Evolutionary conservation across 1,284 basidiomycete genomes (phyloP), one percentile per base, ranked within the genome.

Genomic region (Neotropicomus parvogracilis): DNA sequence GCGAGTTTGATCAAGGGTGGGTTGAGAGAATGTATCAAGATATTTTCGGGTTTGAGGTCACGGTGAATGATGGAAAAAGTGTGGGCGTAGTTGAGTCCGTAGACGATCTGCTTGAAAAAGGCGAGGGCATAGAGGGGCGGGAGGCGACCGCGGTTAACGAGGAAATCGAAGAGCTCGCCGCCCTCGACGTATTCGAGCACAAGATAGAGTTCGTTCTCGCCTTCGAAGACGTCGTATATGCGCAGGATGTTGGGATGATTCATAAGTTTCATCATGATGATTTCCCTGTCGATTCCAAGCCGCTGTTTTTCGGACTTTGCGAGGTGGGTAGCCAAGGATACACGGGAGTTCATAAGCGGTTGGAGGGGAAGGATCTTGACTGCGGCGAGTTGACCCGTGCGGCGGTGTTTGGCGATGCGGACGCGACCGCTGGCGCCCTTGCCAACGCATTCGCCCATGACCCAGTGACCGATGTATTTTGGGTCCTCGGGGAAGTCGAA

Each of bases 231-330:
- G 63, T 99, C 97, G 71, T 92, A 97, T 43, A 99, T 85, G 56
- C 90, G 88, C 73, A 97, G 80, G 54, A 99, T 90, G 70, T 97
- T 97, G 4, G 95, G 95, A 65, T 99, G 95, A 63, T 95, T 91
- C 81, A 99, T 97, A 61, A 92, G 86, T 70, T 98, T 98, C 95
- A 99, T 98, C 82, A 99, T 97, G 58, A 93, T 93, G 56, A 99
- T 98, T 70, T 99, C 97, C 53, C 93, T 77, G 69, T 99, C 95
- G 58, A 99, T 91, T 7, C 93, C 91, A 37, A 95, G 81, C 48
- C 93, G 80, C 58, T 92, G 85, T 72, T 95, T 95, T 61, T 97
- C 92, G 2, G 81, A 78, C 67, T 91, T 91, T 12, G 79, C 81
- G 52, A 81, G 71, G 61, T 89, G 83, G 32, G 85, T 83, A 24